Conservation (phyloP, 164 flowering plant species). For the Umbilicus rupestris region DNA sequence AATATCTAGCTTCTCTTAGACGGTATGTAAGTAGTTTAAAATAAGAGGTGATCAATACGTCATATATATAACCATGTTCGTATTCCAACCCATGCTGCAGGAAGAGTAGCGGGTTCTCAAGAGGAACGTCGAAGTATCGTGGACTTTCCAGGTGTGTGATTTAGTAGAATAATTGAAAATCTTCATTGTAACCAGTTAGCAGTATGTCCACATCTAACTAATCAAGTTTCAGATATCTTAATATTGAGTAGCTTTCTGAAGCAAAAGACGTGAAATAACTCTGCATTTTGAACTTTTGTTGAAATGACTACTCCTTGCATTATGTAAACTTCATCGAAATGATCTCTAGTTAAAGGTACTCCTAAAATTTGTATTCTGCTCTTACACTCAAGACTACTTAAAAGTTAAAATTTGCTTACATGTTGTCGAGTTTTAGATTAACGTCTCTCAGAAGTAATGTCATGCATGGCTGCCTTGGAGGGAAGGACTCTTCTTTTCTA, state of each 20-base stretch:
- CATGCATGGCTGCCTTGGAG: not conserved
- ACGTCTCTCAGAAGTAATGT: not conserved
- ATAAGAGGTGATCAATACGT: not conserved
- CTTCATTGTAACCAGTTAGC: not conserved
- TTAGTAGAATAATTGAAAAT: not conserved
- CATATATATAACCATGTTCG: constrained; percentile 15
- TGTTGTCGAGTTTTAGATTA: not conserved
- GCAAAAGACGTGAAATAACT: not conserved
- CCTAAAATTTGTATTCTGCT: not conserved
- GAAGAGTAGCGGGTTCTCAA: constrained; percentile 95
- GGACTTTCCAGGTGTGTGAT: constrained; percentile 67
- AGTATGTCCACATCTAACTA: too few relatives aligned
- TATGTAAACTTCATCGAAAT: not conserved
- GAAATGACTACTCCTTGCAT: not conserved
- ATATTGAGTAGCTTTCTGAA: not conserved
- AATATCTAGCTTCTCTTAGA: constrained; percentile 89
- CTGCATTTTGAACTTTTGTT: not conserved
- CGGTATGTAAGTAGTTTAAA: constrained; percentile 36
- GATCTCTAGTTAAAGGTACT: not conserved
- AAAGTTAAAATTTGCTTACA: not conserved
- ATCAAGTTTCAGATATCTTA: not conserved
- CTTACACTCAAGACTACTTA: not conserved
- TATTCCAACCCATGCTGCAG: constrained; percentile 35
- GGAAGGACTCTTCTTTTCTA: not conserved
- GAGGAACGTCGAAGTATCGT: constrained; percentile 85